Evolutionary conservation across 495 filamentous ascomycete genomes (phyloP).

Genomic region (Podospora pseudoanserina): DNA sequence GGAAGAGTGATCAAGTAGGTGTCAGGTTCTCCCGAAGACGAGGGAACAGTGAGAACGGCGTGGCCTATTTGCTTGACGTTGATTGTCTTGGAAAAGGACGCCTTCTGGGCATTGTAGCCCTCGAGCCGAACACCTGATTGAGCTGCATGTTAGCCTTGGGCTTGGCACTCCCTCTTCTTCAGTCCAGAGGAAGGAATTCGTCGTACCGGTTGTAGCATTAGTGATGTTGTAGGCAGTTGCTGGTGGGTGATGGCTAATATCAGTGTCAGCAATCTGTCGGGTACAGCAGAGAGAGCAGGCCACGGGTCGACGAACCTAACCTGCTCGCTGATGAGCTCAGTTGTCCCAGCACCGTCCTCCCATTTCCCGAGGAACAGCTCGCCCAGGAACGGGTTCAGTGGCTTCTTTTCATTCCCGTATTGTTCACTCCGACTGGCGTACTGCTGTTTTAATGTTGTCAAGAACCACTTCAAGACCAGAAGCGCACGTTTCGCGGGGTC

Average conservation of each 20-base stretch:
- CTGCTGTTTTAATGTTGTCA: slow-evolving; percentile 91
- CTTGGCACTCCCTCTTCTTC: too few species aligned
- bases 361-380: slow-evolving; percentile 89
- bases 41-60: slow-evolving; percentile 73
- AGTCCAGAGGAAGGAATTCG: too few species aligned
- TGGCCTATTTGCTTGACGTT: slow-evolving; percentile 96
- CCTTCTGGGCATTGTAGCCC: slow-evolving; percentile 98
- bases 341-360: slow-evolving; percentile 71
- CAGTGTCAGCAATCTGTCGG: not conserved
- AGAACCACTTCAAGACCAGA: slow-evolving; percentile 93
- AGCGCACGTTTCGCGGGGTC: slow-evolving; percentile 82
- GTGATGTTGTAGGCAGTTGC: slow-evolving; percentile 91
- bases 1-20: slow-evolving; percentile 89
- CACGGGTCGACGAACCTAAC: slow-evolving; percentile 47
- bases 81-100: slow-evolving; percentile 87
- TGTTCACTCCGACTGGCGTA: slow-evolving; percentile 90
- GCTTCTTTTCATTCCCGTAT: slow-evolving; percentile 94
- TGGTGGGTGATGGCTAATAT: slow-evolving; percentile 84
- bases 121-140: slow-evolving; percentile 65
- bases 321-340: slow-evolving; percentile 61
- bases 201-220: slow-evolving; percentile 65
- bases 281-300: not conserved
- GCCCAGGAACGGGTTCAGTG: slow-evolving; percentile 86
- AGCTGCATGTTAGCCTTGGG: too few species aligned
- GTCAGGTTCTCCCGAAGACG: slow-evolving; percentile 53